Conservation (phyloP, 768 basidiomycete species). For the Podaxis sp. region DNA sequence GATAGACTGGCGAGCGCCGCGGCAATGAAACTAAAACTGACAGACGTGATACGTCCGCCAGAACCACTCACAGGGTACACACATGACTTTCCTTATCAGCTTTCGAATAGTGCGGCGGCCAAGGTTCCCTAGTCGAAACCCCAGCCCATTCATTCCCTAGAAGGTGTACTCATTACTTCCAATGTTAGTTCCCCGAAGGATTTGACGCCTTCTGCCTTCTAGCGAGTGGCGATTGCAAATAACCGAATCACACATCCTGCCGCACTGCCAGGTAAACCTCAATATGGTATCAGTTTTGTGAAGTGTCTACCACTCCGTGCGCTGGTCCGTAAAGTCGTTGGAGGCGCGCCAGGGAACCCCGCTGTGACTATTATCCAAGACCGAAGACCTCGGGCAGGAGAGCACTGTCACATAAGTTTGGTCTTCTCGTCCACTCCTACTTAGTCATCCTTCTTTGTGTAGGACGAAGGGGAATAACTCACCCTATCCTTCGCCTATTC, state of each 20-base stretch:
- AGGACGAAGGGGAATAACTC: not conserved
- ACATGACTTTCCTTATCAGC: not conserved
- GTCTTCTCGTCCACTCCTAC: not conserved
- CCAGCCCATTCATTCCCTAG: not conserved
- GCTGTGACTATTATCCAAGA: not conserved
- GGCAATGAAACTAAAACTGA: not conserved
- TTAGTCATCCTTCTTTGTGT: not conserved
- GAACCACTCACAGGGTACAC: not conserved
- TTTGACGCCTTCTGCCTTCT: conserved; percentile 5
- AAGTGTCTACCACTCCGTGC: not conserved
- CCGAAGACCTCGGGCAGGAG: not conserved
- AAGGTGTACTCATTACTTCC: not conserved
- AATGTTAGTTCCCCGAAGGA: not conserved
- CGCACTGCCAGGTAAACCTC: not conserved
- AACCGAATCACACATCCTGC: not conserved
- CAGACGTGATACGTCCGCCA: not conserved
- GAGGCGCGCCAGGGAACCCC: not conserved
- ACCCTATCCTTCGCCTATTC: not conserved
- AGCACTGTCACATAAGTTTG: not conserved
- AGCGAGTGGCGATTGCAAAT: not conserved
- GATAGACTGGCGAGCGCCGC: not conserved
- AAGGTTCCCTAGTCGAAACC: not conserved
- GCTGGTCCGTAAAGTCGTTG: not conserved
- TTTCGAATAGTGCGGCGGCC: not conserved
- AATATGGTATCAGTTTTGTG: not conserved